Conservation (phyloP, 2,329 filamentous ascomycete genomes). For the Colletotrichum sp. region DNA sequence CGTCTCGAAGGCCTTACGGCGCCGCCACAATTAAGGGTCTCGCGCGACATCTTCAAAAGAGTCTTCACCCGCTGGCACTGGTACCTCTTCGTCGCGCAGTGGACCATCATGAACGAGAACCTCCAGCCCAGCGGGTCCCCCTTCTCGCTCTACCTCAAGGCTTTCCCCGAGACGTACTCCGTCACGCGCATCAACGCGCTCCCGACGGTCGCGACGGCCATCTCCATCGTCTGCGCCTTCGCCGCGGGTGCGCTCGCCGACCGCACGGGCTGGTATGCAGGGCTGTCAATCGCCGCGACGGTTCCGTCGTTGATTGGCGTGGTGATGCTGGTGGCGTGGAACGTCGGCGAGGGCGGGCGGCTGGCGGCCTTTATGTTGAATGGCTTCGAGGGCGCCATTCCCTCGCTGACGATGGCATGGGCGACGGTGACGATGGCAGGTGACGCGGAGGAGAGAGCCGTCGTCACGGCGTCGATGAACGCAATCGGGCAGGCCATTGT, state of each 20-base stretch:
- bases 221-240: conserved; percentile 40
- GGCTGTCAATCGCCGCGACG: conserved; percentile 33
- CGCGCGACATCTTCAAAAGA: conserved; percentile 37
- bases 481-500: conserved; percentile 45
- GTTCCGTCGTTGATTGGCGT: conserved; percentile 36
- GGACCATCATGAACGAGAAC: conserved; percentile 42
- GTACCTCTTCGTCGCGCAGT: conserved; percentile 41
- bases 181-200: conserved; percentile 44
- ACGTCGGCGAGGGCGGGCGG: conserved; percentile 40
- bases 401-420: conserved; percentile 42
- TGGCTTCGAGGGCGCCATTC: conserved; percentile 40
- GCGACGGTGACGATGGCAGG: conserved; percentile 40
- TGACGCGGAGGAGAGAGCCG: conserved; percentile 43
- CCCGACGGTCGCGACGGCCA: conserved; percentile 42
- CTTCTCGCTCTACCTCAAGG: conserved; percentile 45
- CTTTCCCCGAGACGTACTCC: conserved; percentile 37
- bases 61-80: conserved; percentile 44
- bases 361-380: conserved; percentile 40
- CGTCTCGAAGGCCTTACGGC: conserved; percentile 31
- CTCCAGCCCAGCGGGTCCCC: conserved; percentile 36
- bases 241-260: conserved; percentile 36
- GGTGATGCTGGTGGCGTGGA: conserved; percentile 37
- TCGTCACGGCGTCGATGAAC: conserved; percentile 47
- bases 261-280: conserved; percentile 36
- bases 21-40: conserved; percentile 34